Base-by-base conservation (phyloP, 1,284 basidiomycete species). In the Pseudozyma sp. region DNA sequence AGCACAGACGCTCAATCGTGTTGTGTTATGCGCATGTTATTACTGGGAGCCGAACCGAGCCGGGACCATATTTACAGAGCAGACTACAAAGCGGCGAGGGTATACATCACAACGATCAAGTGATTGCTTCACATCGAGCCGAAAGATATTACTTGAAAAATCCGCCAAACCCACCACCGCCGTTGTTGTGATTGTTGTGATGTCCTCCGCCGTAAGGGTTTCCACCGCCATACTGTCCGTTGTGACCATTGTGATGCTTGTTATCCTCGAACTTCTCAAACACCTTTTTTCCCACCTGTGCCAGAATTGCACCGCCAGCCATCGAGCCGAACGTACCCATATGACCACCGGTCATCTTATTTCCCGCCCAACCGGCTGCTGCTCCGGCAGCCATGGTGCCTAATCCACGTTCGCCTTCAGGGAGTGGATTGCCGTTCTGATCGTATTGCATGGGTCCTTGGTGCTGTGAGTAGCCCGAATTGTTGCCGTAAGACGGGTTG, bases 301-400 rank as follows among this genome's bases (percentile, higher is more conserved):
- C 80, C 10, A 77, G 36, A 19, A 78, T 58, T 2, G 80, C 80
- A 35, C 80, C 80, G 39, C 66, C 56, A 25, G 72, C 69, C 47
- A 76, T 72, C 4, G 69, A 67, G 7, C 65, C 52, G 10, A 76
- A 66, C 0, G 54, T 60, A n/a, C 78, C 76, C 68, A 69, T 59
- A 43, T 78, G 73, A 3, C 63, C 63, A 40, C 80, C 80, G 1
- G 67, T 64, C 59, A 78, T 56, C 65, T 78, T 79, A 58, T 80
- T 81, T 2, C 66, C 79, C 1, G 66, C 76, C 57, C 71, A 79
- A 9, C 77, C 79, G 0, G 73, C 78, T 13, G 70, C 68, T 3
- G 70, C 78, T 38, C 78, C 80, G 12, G 71, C 53, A 4, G 77
- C 78, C 80, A 81, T 81, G 18, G 80, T 81, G 25, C 80, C 80